phyloP scores from a whole-genome alignment of 78 protist genomes.

The Dictyostelium capitatum region DNA sequence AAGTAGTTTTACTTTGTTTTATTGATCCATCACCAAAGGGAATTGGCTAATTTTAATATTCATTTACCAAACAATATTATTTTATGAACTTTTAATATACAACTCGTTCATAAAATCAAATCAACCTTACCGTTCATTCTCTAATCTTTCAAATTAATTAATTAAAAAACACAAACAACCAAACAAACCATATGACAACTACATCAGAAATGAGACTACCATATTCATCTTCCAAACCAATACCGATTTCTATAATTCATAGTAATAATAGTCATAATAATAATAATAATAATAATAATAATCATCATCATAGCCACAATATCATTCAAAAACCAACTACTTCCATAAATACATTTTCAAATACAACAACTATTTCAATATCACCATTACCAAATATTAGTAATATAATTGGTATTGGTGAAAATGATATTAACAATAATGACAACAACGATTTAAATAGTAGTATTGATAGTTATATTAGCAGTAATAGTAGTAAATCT shows the following conservation, averaged over 20 bases:
- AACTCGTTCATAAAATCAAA: too few species aligned
- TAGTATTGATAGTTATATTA: too few species aligned
- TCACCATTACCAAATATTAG: background rate
- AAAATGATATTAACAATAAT: background rate
- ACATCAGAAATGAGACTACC: slow-evolving; percentile 24
- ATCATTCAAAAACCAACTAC: background rate
- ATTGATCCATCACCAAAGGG: slow-evolving; percentile 31
- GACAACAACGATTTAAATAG: too few species aligned
- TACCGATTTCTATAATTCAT: background rate
- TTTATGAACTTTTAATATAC: background rate
- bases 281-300: background rate
- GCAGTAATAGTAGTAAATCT: background rate
- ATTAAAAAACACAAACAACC: too few species aligned
- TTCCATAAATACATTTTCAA: background rate
- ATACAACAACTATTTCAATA: slow-evolving; percentile 7
- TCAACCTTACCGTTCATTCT: too few species aligned
- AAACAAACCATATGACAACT: background rate
- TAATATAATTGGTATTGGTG: background rate
- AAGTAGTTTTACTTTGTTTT: slow-evolving; percentile 3
- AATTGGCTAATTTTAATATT: slow-evolving; percentile 3
- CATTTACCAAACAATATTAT: background rate
- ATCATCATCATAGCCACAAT: background rate
- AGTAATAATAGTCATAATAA: background rate
- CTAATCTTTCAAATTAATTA: too few species aligned
- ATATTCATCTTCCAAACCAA: slow-evolving; percentile 13